Percentiles rank a stretch among this genome's conserved stretches.
phyloP scores from a whole-genome alignment of 257 asterid species.

The Lavandula angustifolia region DNA sequence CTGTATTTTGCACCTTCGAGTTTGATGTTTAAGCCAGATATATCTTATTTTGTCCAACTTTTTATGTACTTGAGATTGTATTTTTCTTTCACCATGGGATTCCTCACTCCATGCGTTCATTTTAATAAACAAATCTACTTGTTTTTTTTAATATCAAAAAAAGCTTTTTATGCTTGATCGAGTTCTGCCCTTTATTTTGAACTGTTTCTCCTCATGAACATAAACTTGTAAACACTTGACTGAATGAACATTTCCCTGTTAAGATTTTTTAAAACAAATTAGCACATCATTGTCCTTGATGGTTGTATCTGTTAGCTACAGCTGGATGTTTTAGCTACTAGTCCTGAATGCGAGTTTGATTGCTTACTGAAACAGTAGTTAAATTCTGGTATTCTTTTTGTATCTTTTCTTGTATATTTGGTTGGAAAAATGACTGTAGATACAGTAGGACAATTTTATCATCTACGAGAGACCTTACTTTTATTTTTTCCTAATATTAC shows the following conservation, averaged over 20 bases:
- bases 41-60: conserved; percentile 17
- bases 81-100: background rate
- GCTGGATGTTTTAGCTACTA: conserved; percentile 12
- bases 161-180: conserved; percentile 1
- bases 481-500: no score
- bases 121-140: background rate
- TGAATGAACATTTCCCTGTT: conserved; percentile 5
- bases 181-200: background rate
- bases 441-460: background rate
- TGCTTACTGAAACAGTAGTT: background rate
- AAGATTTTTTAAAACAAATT: conserved; percentile 10
- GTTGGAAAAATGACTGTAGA: background rate
- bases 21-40: conserved; percentile 4
- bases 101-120: background rate
- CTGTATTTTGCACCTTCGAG: conserved; percentile 18
- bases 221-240: background rate
- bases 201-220: background rate
- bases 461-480: no score
- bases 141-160: background rate
- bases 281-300: conserved; percentile 1
- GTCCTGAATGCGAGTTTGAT: background rate
- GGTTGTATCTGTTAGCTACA: conserved; percentile 7
- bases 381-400: background rate
- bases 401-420: conserved; percentile 7
- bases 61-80: background rate